phyloP scores from a whole-genome alignment of 2,329 filamentous ascomycete species.

The Aureobasidium sp. region DNA sequence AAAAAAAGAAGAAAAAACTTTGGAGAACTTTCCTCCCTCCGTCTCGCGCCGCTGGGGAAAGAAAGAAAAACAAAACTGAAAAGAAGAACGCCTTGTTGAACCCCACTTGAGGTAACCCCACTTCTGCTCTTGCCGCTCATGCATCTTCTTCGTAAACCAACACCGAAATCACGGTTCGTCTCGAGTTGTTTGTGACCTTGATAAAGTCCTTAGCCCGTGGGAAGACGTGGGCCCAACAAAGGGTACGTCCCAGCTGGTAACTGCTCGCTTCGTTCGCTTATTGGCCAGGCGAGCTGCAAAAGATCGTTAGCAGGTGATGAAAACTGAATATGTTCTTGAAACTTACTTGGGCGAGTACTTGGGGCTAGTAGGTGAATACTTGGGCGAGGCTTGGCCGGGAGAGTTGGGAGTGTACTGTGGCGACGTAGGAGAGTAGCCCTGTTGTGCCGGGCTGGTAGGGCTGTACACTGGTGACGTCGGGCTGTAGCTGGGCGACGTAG shows the following conservation, averaged over 20 bases:
- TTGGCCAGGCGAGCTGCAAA: conserved; percentile 24
- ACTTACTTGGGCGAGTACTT: conserved; percentile 44
- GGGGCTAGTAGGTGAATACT: conserved; percentile 51
- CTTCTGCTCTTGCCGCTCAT: conserved; percentile 5
- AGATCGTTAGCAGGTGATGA: neutral
- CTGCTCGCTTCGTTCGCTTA: conserved; percentile 13
- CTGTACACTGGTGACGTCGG: conserved; percentile 55
- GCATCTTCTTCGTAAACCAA: neutral
- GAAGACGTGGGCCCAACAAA: conserved; percentile 29
- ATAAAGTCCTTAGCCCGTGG: neutral
- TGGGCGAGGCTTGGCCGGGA: conserved; percentile 28
- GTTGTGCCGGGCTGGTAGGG: conserved; percentile 43
- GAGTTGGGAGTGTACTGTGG: conserved; percentile 25
- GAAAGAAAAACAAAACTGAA: neutral
- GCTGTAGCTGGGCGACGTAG: conserved; percentile 41
- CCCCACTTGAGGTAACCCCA: neutral
- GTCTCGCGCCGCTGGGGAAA: neutral
- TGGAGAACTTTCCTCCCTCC: neutral
- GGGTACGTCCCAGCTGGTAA: conserved; percentile 25
- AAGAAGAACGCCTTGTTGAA: conserved; percentile 11
- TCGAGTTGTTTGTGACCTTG: neutral
- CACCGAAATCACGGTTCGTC: neutral
- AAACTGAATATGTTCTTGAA: conserved; percentile 12
- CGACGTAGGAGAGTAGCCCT: conserved; percentile 26
- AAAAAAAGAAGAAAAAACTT: neutral